Percentiles rank a stretch among this genome's conserved stretches.
Conservation (phyloP, 106 monocot species). For the Apostasia shenzhenica region DNA sequence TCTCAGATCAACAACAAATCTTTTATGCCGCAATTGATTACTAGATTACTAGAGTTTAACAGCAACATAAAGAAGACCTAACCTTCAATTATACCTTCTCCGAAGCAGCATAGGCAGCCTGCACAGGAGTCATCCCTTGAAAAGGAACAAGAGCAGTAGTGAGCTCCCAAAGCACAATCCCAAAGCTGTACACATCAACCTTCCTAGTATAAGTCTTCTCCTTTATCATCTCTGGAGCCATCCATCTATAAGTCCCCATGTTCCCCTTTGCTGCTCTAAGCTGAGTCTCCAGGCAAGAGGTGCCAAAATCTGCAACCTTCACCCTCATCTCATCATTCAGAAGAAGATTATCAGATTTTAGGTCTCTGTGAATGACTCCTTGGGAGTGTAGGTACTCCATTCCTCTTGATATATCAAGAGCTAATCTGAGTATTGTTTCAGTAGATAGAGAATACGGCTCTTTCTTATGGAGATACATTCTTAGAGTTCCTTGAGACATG, state of each 20-base stretch:
- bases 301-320: slow-evolving; percentile 86
- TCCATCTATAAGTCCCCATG: slow-evolving; percentile 91
- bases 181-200: slow-evolving; percentile 87
- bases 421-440: slow-evolving; percentile 58
- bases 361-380: slow-evolving; percentile 84
- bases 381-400: slow-evolving; percentile 83
- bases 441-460: slow-evolving; percentile 70
- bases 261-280: slow-evolving; percentile 41
- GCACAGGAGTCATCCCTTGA: slow-evolving; percentile 87
- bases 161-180: slow-evolving; percentile 82
- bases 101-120: slow-evolving; percentile 78
- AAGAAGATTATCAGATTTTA: slow-evolving; percentile 78
- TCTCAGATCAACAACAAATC: no score
- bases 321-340: slow-evolving; percentile 73
- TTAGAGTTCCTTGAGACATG: slow-evolving; percentile 81
- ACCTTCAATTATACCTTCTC: slow-evolving; percentile 46
- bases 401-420: slow-evolving; percentile 80
- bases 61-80: no score
- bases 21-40: no score
- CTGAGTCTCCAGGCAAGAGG: slow-evolving; percentile 63
- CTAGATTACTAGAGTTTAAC: no score
- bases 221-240: slow-evolving; percentile 94
- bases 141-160: slow-evolving; percentile 77
- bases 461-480: slow-evolving; percentile 89
- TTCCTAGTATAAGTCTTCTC: slow-evolving; percentile 70